A percentile compares a stretch with the other conserved stretches of the same genome.
Evolutionary conservation across 2,329 filamentous ascomycete species (phyloP).

Genomic region (Monilinia vaccinii-corymbosi): DNA sequence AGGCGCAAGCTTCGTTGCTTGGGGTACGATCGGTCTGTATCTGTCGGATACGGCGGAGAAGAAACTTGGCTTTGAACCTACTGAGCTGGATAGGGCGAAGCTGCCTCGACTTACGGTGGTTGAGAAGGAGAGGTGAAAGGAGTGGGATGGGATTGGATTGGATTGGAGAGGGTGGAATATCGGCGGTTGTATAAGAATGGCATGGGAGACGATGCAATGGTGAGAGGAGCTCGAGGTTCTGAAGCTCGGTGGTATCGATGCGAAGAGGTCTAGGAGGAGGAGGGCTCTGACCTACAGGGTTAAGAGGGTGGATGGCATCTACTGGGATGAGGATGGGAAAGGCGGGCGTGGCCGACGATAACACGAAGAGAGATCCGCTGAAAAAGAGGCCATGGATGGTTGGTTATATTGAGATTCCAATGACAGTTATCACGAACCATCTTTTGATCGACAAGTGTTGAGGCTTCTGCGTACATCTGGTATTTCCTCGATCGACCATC

Average conservation of each 20-base stretch:
- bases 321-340: neutral
- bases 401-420: neutral
- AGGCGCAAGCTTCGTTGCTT: slow-evolving; percentile 66
- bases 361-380: neutral
- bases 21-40: slow-evolving; percentile 66
- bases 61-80: slow-evolving; percentile 62
- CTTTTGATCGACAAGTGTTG: neutral
- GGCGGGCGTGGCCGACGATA: neutral
- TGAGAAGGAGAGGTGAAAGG: slow-evolving; percentile 36
- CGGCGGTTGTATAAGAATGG: neutral
- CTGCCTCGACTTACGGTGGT: slow-evolving; percentile 57
- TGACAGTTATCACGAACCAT: neutral
- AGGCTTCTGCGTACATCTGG: neutral
- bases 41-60: slow-evolving; percentile 65
- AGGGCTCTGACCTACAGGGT: neutral
- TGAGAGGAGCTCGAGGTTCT: no score
- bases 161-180: neutral
- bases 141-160: no score
- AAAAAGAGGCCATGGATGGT: neutral
- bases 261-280: no score
- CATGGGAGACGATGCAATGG: neutral
- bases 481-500: neutral
- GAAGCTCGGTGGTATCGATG: no score
- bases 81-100: slow-evolving; percentile 61
- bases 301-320: neutral